A percentile compares a stretch with the other conserved stretches of the same genome.
Evolutionary conservation across 768 basidiomycete genomes (phyloP).

Genomic region (Leccinum longicurvipes): DNA sequence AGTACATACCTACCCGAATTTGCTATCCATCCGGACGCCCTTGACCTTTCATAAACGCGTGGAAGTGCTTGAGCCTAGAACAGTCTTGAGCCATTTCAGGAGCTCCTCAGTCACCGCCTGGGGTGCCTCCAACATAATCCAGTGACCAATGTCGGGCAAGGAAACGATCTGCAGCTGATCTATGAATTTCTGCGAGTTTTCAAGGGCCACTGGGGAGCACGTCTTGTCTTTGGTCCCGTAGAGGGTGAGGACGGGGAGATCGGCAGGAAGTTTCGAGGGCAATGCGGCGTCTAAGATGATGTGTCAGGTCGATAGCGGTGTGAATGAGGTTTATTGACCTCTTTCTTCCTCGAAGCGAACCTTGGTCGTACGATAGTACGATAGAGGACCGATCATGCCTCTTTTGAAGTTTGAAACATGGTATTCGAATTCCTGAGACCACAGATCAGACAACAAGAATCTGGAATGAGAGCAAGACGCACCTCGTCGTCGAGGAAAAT

Average conservation of each 20-base stretch:
- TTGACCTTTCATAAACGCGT: slow-evolving; percentile 8
- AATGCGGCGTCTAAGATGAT: slow-evolving; percentile 40
- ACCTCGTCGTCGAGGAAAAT: slow-evolving; percentile 23
- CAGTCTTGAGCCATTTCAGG: slow-evolving; percentile 41
- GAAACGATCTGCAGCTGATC: slow-evolving; percentile 47
- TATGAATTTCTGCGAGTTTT: slow-evolving; percentile 48
- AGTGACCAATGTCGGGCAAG: slow-evolving; percentile 59
- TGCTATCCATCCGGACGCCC: neutral
- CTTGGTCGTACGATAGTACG: slow-evolving; percentile 67
- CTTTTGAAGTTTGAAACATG: slow-evolving; percentile 46
- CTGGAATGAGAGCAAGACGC: neutral
- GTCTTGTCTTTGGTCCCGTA: slow-evolving; percentile 57
- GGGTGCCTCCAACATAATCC: slow-evolving; percentile 63
- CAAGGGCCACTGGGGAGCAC: slow-evolving; percentile 39
- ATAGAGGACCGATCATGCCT: slow-evolving; percentile 67
- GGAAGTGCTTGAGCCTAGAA: neutral
- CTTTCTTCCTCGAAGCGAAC: slow-evolving; percentile 65
- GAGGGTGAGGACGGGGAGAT: slow-evolving; percentile 59
- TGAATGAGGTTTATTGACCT: slow-evolving; percentile 20
- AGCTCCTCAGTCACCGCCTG: slow-evolving; percentile 51
- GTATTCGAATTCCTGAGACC: slow-evolving; percentile 50
- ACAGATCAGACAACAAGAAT: slow-evolving; percentile 1
- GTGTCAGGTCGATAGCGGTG: neutral
- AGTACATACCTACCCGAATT: neutral
- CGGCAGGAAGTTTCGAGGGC: slow-evolving; percentile 38